Base-by-base conservation (phyloP, 2,329 filamentous ascomycete species). In the Tothia fuscella region DNA sequence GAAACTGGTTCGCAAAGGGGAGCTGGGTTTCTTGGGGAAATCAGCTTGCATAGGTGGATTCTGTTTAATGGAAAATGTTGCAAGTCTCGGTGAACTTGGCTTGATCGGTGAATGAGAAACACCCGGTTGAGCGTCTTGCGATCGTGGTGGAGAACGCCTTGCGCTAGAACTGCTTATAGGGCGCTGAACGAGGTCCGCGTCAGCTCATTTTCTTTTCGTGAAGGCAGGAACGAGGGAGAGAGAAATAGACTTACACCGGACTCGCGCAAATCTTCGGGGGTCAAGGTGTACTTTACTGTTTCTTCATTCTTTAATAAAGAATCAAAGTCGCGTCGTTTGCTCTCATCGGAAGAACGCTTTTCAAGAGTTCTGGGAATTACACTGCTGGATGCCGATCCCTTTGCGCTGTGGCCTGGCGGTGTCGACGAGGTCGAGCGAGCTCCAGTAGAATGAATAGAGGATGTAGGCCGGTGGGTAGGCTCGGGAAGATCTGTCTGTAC, bases 281-380 rank as follows among this genome's bases (percentile, higher is more conserved):
- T 69, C 41, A 70, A 52, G 5, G 66, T 69, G 51, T 65, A 68
- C 50, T 70, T 69, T 17, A 69, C 63, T 4, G 66, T 69, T 21
- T 69, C 66, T 33, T 62, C 57, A 14, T 63, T 56, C 49, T 65
- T 61, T 31, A 70, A 59, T 30, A 68, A 57, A 30, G 60, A 58
- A 41, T 70, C 67, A 48, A 70, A 70, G 46, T 70, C 64, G 10
- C 59, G 57, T 41, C 55, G 50, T 12, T 57, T 52, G 43, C 60
- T 58, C 45, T 62, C 60, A 37, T 60, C 56, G 9, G 59, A 60
- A 53, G 59, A 53, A 31, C 58, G 55, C 12, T 48, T 50, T 35
- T 52, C 56, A 7, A 58, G 36, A 7, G 48, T 49, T 9, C 55
- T 51, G 9, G 10, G 51, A 12, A 55, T 50, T 17, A 52, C 49